A percentile compares a stretch with the other conserved stretches of the same genome.
These are phyloP conservation scores for Salix caprea DNA, from an alignment of 345 rosid genomes.

Conservation along the genomic window DNA sequence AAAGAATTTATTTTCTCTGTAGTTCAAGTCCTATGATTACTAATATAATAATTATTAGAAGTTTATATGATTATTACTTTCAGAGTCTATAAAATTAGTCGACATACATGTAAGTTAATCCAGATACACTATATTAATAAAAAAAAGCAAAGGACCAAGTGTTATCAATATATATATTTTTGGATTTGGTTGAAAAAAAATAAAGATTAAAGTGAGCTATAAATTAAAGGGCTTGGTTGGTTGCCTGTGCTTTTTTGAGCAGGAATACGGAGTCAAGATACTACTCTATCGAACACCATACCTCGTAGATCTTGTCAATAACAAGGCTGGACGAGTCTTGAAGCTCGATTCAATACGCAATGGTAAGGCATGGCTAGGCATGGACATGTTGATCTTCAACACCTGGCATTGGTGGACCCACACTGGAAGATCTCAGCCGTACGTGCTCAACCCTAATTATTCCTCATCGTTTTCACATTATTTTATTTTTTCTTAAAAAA, in stretches of 20 bases:
- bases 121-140: no score
- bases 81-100: no score
- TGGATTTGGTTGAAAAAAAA: neutral
- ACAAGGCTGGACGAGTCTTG: conserved; percentile 45
- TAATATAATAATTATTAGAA: no score
- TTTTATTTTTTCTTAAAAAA: neutral
- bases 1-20: no score
- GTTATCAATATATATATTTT: no score
- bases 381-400: conserved; percentile 85
- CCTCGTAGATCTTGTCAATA: conserved; percentile 57
- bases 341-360: conserved; percentile 64
- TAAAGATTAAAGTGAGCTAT: no score
- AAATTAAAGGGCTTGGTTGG: neutral
- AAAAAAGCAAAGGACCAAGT: no score
- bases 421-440: conserved; percentile 67
- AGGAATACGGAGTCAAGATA: conserved; percentile 65
- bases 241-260: conserved; percentile 1
- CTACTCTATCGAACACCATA: conserved; percentile 52
- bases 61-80: no score
- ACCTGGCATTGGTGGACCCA: conserved; percentile 98
- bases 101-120: no score
- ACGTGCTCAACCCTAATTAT: conserved; percentile 1
- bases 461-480: neutral
- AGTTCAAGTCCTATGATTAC: no score
- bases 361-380: conserved; percentile 72